phyloP scores from a whole-genome alignment of 768 basidiomycete species.

The Lactarius sanguifluus region DNA sequence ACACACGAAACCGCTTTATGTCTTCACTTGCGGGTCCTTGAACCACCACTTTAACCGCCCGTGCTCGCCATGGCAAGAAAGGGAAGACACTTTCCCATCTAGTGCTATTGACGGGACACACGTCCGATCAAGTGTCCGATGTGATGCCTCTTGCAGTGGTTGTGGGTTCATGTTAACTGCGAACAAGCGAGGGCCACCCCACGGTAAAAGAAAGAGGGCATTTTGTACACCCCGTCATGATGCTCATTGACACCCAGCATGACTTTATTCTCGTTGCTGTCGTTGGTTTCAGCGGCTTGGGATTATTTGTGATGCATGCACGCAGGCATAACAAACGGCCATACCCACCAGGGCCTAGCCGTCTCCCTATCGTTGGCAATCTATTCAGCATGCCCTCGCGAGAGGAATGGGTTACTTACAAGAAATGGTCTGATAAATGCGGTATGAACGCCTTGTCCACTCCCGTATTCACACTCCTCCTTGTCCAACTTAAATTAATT shows the following conservation, averaged over 20 bases:
- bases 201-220: neutral
- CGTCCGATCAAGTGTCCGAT: too few species aligned
- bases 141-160: neutral
- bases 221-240: neutral
- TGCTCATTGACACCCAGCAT: neutral
- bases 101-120: neutral
- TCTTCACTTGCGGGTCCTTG: neutral
- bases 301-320: neutral
- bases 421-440: constrained; percentile 28
- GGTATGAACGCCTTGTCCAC: neutral
- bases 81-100: neutral
- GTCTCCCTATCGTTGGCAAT: constrained; percentile 32
- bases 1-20: neutral
- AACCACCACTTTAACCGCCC: neutral
- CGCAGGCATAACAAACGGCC: neutral
- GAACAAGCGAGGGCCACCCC: neutral
- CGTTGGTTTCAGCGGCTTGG: neutral
- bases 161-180: neutral
- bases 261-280: neutral
- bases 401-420: constrained; percentile 17
- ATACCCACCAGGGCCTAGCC: constrained; percentile 30
- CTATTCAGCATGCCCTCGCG: constrained; percentile 29
- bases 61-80: neutral
- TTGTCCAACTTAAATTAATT: neutral
- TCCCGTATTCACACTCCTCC: too few species aligned